A percentile compares a stretch with the other conserved stretches of the same genome.
Evolutionary conservation across 2,329 filamentous ascomycete genomes (phyloP).

Genomic region (Cordyceps javanica): DNA sequence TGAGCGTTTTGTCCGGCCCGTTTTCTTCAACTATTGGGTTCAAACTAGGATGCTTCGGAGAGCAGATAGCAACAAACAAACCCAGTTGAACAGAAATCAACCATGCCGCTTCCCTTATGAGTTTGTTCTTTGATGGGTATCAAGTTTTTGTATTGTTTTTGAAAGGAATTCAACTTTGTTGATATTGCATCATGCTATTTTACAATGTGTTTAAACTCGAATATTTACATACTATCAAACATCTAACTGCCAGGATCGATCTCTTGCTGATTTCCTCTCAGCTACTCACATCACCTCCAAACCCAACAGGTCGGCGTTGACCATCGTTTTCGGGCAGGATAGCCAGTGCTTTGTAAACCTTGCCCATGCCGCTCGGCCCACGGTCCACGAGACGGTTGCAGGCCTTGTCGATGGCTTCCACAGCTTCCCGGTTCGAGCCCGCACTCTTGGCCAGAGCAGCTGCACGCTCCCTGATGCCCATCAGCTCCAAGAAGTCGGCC

Average conservation of each 20-base stretch:
- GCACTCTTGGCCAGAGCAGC: conserved; percentile 53
- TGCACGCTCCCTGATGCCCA: conserved; percentile 80
- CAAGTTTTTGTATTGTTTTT: not conserved
- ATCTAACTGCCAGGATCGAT: not conserved
- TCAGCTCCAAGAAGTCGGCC: conserved; percentile 66
- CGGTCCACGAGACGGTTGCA: conserved; percentile 82
- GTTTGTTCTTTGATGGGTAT: not conserved
- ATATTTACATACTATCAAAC: not conserved
- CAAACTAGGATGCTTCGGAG: not conserved
- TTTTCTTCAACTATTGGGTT: not conserved
- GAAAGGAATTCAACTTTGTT: not conserved
- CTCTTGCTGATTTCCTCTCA: not conserved
- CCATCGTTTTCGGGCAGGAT: conserved; percentile 78
- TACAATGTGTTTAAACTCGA: not conserved
- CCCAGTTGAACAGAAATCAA: not conserved
- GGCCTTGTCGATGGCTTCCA: conserved; percentile 59
- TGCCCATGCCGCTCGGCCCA: conserved; percentile 83
- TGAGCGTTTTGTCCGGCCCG: not conserved
- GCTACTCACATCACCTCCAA: conserved; percentile 63
- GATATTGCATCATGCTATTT: not conserved
- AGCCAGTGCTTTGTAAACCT: conserved; percentile 87
- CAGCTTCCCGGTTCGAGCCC: conserved; percentile 38
- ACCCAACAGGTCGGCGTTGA: conserved; percentile 75
- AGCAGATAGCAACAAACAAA: not conserved
- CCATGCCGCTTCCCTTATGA: not conserved